A percentile compares a stretch with the other conserved stretches of the same genome.
phyloP scores from a whole-genome alignment of 495 filamentous ascomycete species.

The Corynascus novoguineensis region DNA sequence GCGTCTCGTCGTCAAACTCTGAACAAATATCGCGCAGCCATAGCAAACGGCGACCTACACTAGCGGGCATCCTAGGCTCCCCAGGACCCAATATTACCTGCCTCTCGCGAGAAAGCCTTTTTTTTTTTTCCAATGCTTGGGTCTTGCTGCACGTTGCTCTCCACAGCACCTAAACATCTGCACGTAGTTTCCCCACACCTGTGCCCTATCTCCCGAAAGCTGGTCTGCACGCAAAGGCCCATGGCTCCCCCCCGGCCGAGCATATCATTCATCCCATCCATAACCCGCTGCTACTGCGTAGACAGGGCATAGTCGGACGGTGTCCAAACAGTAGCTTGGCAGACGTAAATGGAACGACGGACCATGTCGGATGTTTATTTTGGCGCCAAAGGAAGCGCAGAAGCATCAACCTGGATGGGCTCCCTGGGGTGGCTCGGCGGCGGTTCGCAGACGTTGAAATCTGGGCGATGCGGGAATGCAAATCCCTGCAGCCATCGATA shows the following conservation, averaged over 20 bases:
- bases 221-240: neutral
- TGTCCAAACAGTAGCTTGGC: neutral
- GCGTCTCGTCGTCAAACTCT: no score
- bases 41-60: constrained; percentile 9
- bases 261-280: neutral
- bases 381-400: constrained; percentile 16
- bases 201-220: neutral
- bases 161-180: neutral
- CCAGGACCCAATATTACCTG: neutral
- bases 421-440: constrained; percentile 25
- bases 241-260: neutral
- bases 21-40: neutral
- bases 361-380: constrained; percentile 25
- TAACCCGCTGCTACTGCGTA: neutral
- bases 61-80: constrained; percentile 8
- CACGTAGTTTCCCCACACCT: neutral
- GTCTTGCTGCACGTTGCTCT: neutral
- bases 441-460: constrained; percentile 28
- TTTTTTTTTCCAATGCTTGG: no score
- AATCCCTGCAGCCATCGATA: constrained; percentile 29
- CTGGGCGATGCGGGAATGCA: constrained; percentile 26
- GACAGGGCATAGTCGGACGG: no score
- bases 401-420: constrained; percentile 25
- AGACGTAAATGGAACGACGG: constrained; percentile 4
- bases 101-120: neutral